These are phyloP conservation scores for Mucor velutinosus DNA, from an alignment of 371 early-diverging fungal genomes.

Conservation along the genomic window DNA sequence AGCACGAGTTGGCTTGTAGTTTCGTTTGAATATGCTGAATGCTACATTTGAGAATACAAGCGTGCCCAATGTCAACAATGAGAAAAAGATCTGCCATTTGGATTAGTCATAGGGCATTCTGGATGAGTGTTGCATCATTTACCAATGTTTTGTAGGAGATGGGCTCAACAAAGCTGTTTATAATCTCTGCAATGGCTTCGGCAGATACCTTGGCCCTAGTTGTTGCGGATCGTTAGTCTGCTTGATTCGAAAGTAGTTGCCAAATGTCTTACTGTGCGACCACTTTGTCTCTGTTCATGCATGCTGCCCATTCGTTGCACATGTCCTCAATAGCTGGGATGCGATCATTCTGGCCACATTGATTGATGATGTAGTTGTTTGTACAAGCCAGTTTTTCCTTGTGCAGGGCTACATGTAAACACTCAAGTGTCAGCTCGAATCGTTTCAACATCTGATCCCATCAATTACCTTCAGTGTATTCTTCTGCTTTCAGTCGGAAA, in stretches of 20 bases:
- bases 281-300: constrained; percentile 74
- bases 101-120: neutral
- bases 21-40: constrained; percentile 12
- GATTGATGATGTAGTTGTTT: constrained; percentile 74
- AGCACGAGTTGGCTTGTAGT: neutral
- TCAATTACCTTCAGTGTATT: constrained; percentile 57
- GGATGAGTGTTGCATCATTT: neutral
- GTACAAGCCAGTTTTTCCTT: constrained; percentile 70
- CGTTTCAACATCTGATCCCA: neutral
- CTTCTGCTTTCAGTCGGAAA: constrained; percentile 67
- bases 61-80: constrained; percentile 3
- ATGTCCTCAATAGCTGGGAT: constrained; percentile 79
- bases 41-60: constrained; percentile 20
- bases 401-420: constrained; percentile 40
- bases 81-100: neutral
- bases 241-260: neutral
- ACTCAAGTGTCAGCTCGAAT: neutral
- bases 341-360: constrained; percentile 69
- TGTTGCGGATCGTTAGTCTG: neutral
- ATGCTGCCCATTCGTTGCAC: constrained; percentile 80
- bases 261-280: constrained; percentile 54
- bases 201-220: constrained; percentile 68
- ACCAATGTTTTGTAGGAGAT: constrained; percentile 83
- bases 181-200: constrained; percentile 79
- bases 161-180: constrained; percentile 80